Evolutionary conservation across 2,329 filamentous ascomycete genomes (phyloP).

Genomic region (Aspergillus thermomutatus): DNA sequence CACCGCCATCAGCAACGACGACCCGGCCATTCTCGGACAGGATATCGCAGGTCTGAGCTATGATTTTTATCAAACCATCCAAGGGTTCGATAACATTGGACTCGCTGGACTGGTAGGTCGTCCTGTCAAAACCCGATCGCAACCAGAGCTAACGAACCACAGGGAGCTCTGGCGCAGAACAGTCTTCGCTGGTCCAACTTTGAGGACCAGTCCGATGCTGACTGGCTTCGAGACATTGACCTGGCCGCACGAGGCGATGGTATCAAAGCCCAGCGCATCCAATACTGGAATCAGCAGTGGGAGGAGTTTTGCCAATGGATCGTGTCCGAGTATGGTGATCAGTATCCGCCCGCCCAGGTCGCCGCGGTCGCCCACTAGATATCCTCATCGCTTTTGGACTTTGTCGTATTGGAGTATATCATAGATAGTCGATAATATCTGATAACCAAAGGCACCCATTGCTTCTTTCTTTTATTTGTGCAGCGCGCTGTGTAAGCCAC

Average conservation of each 20-base stretch:
- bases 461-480: too few species aligned
- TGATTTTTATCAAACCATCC: conserved; percentile 88
- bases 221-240: conserved; percentile 71
- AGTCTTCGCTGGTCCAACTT: conserved; percentile 83
- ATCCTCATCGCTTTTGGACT: too few species aligned
- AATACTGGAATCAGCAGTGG: conserved; percentile 75
- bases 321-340: conserved; percentile 43
- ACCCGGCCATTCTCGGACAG: conserved; percentile 83
- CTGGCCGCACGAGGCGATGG: conserved; percentile 68
- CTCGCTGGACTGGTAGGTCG: conserved; percentile 71
- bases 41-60: conserved; percentile 77
- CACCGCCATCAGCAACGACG: conserved; percentile 81
- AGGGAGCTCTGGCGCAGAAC: conserved; percentile 71
- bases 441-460: too few species aligned
- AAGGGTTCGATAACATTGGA: conserved; percentile 87
- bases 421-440: too few species aligned
- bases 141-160: neutral
- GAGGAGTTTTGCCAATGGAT: conserved; percentile 88
- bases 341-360: neutral
- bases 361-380: neutral
- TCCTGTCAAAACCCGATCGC: neutral
- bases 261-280: conserved; percentile 65
- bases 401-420: too few species aligned
- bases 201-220: conserved; percentile 67
- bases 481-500: too few species aligned